Evolutionary conservation across 768 basidiomycete species (phyloP).

Genomic region (Termitomyces bulborhizus): DNA sequence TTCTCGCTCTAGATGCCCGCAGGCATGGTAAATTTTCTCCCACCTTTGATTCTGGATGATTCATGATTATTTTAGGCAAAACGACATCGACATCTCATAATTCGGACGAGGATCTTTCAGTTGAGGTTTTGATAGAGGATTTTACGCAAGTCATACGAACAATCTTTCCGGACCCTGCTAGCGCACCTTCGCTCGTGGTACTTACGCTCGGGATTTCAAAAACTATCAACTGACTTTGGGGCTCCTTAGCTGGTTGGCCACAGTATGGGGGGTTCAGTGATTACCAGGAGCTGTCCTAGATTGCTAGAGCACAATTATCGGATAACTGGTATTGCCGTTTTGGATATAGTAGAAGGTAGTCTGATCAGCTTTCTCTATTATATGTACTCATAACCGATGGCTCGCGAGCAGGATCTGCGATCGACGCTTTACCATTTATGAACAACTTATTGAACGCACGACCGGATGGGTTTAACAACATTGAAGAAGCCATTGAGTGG

Average conservation of each 20-base stretch:
- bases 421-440: slow-evolving; percentile 94
- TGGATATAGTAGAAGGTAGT: slow-evolving; percentile 87
- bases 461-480: slow-evolving; percentile 77
- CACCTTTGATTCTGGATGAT: neutral
- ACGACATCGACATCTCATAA: slow-evolving; percentile 39
- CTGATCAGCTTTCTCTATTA: neutral
- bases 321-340: slow-evolving; percentile 70
- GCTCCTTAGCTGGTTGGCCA: slow-evolving; percentile 75
- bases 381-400: neutral
- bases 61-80: slow-evolving; percentile 43
- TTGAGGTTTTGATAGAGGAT: slow-evolving; percentile 69
- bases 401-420: slow-evolving; percentile 63
- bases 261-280: slow-evolving; percentile 94
- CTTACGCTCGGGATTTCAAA: slow-evolving; percentile 14
- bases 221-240: neutral
- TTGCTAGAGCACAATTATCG: slow-evolving; percentile 65
- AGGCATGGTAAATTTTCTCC: slow-evolving; percentile 65
- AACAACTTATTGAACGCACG: slow-evolving; percentile 77
- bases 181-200: slow-evolving; percentile 73
- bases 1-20: slow-evolving; percentile 77
- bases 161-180: slow-evolving; percentile 58
- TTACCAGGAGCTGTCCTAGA: slow-evolving; percentile 60
- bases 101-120: slow-evolving; percentile 55
- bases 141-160: slow-evolving; percentile 62
- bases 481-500: slow-evolving; percentile 90